Evolutionary conservation across 257 asterid species (phyloP).

Genomic region (Rhazya stricta): DNA sequence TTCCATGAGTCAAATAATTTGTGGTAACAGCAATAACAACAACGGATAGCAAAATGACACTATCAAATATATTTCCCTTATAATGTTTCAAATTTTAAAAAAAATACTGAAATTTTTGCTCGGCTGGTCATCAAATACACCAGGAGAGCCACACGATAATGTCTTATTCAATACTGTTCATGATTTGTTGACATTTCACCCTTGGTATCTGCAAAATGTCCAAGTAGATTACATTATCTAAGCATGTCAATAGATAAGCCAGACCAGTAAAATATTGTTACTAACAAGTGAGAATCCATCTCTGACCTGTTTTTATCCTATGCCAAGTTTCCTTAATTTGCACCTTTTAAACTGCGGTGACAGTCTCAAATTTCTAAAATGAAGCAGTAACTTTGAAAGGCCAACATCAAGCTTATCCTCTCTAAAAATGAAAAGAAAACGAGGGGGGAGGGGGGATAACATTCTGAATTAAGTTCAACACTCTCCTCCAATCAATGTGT

Average conservation of each 20-base stretch:
- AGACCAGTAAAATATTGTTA: background rate
- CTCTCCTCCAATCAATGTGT: background rate
- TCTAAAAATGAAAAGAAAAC: background rate
- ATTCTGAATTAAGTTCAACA: background rate
- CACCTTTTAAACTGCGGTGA: background rate
- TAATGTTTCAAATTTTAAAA: background rate
- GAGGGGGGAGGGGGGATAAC: background rate
- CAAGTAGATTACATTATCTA: conserved; percentile 11
- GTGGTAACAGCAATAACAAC: conserved; percentile 16
- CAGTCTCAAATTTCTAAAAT: background rate
- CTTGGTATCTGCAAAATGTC: conserved; percentile 8
- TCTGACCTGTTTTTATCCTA: background rate
- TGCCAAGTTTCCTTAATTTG: background rate
- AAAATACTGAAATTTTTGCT: background rate
- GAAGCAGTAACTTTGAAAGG: background rate
- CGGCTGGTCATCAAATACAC: conserved; percentile 6
- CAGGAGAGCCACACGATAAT: conserved; percentile 5
- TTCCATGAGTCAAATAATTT: conserved; percentile 32
- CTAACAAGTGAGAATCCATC: background rate
- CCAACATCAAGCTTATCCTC: background rate
- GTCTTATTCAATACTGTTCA: background rate
- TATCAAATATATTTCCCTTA: background rate
- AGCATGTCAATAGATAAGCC: background rate
- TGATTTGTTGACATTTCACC: background rate
- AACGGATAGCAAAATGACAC: background rate